Evolutionary conservation across 306 rosid species (phyloP), one percentile per base, ranked within the genome.

Genomic region (Vigna hirtella): DNA sequence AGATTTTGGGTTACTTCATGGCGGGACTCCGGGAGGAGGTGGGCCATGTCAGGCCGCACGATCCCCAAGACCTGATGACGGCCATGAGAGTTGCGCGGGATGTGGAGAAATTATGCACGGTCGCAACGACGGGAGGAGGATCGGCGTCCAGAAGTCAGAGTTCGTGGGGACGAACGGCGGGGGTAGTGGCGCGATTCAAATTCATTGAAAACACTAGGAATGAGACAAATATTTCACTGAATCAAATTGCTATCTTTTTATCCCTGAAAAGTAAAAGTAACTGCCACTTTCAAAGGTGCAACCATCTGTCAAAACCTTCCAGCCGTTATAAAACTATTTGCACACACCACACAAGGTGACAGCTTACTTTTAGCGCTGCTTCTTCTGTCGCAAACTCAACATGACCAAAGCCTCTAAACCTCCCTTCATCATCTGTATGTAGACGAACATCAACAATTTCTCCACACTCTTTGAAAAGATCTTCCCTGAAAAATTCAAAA

Each of bases 351-450:
- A 73, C 43, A 77, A 73, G 22, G 17, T 68, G 26, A 80, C 53
- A 77, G 65, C 80, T 79, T 79, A 92, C 98, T 81, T 86, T 84
- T 14, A 76, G 76, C 2, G 92, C 97, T 22, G 74, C 90, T 84
- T 84, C 94, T 22, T 78, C 78, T 3, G 91, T 86, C 56, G 86
- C 90, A 80, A 94, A 94, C 77, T 90, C 90, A 43, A 92, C 89
- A 74, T 94, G 96, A 3, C 92, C 98, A 84, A 74, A 87, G 22
- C 94, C 98, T 90, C 14, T 90, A 57, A 94, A 89, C 56, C 56
- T 64, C 53, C 96, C 94, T 3, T 86, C 94, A 0, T 8, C 13
- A 66, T 86, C 86, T 1, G 70, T 47, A 15, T 88, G 56, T 12
- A 94, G 82, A 64, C 93, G 91, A 20, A 94, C 67, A 47, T 89